Percentiles rank a stretch among this genome's conserved stretches.
These are phyloP conservation scores for Suillus spraguei DNA, from an alignment of 768 basidiomycete species.

Conservation along the genomic window DNA sequence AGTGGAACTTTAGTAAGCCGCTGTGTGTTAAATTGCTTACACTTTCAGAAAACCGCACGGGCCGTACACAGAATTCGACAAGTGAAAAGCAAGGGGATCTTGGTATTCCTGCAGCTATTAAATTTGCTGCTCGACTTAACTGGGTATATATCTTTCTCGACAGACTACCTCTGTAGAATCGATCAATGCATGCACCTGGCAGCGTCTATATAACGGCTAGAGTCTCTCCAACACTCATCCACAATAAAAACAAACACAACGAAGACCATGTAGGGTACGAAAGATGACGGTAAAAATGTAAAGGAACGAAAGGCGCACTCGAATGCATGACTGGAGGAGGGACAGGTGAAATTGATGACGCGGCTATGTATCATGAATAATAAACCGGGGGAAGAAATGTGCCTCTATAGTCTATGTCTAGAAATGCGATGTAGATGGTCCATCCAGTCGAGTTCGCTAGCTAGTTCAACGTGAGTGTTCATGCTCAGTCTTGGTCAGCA, in stretches of 20 bases:
- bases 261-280: neutral
- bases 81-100: too few relatives aligned
- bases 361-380: neutral
- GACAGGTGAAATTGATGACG: neutral
- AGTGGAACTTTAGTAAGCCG: too few relatives aligned
- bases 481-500: conserved; percentile 3
- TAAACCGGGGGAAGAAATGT: neutral
- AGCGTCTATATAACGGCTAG: neutral
- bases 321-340: neutral
- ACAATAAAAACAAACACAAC: neutral
- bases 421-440: conserved; percentile 2
- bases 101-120: too few relatives aligned
- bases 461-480: neutral
- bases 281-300: neutral
- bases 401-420: conserved; percentile 13
- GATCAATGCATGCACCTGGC: neutral
- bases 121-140: too few relatives aligned
- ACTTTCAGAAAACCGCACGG: too few relatives aligned
- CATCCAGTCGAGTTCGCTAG: neutral
- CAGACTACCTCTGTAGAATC: neutral
- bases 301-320: neutral
- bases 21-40: too few relatives aligned
- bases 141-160: too few relatives aligned
- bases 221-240: neutral
- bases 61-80: too few relatives aligned